Base-by-base conservation (phyloP, 2,329 filamentous ascomycete genomes). In the Triangularia verruculosa region DNA sequence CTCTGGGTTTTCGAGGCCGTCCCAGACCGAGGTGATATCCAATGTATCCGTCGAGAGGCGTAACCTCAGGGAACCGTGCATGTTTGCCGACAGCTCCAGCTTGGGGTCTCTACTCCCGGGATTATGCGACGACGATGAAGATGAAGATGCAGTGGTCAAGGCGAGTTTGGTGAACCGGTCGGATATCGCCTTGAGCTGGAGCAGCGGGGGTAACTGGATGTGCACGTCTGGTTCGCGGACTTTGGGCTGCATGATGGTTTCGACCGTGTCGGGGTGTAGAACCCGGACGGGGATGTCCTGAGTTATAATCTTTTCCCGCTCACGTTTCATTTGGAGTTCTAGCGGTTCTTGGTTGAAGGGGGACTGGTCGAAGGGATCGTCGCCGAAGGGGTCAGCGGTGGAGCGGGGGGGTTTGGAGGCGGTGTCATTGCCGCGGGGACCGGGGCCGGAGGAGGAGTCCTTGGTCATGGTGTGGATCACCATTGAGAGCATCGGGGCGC, bases 241-340 rank as follows among this genome's bases (percentile, higher is more conserved):
- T 65, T 89, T 88, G 13, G 95, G 95, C 78, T 99, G 94, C 79
- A 96, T 92, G 66, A 98, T 88, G n/a, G 88, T 90, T 72, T 95
- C 91, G n/a, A 98, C 92, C 0, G 87, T 89, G 59, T 90, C 86
- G 1, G 91, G 88, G 63, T 91, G 88, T 9, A 99, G 84, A 1
- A 99, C 93, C 17, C 93, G 89, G 52, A 98, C 90, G n/a, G 95
- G 95, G 43, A 99, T 90, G 76, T 98, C 93, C 74, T 99, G 95
- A 0, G 93, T 97, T 72, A 99, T 90, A 70, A 96, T 84, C 67
- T 95, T 96, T 75, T 97, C 93, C 70, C 92, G 89, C 72, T 94
- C 91, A 62, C 89, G 83, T 52, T 81, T 78, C 24, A 86, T 82
- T 69, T 74, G 85, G 68, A 80, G 86, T 74, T 83, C 86, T 24